Evolutionary conservation across 1,284 basidiomycete species (phyloP), one percentile per base, ranked within the genome.

Genomic region (Melanopsichium pennsylvanicum): DNA sequence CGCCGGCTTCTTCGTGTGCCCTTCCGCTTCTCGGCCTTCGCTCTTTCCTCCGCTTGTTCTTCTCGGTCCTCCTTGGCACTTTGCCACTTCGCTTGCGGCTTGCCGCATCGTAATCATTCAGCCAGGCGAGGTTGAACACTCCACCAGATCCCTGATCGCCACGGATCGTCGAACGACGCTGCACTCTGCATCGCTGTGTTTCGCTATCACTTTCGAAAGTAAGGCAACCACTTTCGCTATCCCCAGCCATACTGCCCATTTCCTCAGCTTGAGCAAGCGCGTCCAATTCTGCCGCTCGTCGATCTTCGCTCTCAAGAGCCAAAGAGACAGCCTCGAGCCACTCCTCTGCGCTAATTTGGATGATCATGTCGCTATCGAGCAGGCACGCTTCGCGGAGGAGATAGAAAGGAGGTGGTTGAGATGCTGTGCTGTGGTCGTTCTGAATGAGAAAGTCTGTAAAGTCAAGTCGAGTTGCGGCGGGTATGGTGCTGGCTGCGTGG

Each of bases 191-290:
- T 40, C 51, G 45, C n/a, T 31, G 57, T 10, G 38, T 21, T 25
- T 62, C 68, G 40, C 52, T 59, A n/a, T 66, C 68, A 38, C 68
- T 70, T 13, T 66, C 62, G 31, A 70, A 70, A 12, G 49, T 35
- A n/a, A 70, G 62, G 23, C 56, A 50, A 15, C 68, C 68, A 19
- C 54, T 57, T 11, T 61, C 51, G 23, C 62, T 66, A 36, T 66
- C 62, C 22, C 68, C 68, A 4, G 50, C 68, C 37, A 62, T 21
- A 27, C 50, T 66, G 34, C 68, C 68, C 62, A 70, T 66, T 29
- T 70, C 58, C 37, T 66, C 68, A 6, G 68, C 68, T 29, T 70
- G 46, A 10, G 44, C 50, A 10, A 70, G 50, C 8, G 42, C 62
- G 18, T 66, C 57, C 26, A 36, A 37, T 33, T 66, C 68, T 9